phyloP scores from a whole-genome alignment of 768 basidiomycete genomes.

The Lactifluus subvellereus region DNA sequence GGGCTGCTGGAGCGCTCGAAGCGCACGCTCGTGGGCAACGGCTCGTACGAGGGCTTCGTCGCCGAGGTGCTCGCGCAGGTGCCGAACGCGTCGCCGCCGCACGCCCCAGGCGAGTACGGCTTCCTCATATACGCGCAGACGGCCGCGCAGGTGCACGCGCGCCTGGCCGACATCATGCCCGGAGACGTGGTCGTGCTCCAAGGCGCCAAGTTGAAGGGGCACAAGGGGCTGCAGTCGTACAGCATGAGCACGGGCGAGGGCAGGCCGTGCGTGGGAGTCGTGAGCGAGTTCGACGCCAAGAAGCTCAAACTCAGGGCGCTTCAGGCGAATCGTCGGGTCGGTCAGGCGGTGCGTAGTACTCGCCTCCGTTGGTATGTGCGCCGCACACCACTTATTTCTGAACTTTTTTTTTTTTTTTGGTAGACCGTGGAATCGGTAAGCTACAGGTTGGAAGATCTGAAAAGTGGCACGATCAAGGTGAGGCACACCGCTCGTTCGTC shows the following conservation, averaged over 20 bases:
- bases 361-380: slow-evolving; percentile 2
- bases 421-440: slow-evolving; percentile 72
- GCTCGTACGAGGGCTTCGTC: slow-evolving; percentile 77
- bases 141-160: slow-evolving; percentile 58
- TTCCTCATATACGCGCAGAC: slow-evolving; percentile 72
- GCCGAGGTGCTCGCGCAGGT: slow-evolving; percentile 58
- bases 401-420: neutral
- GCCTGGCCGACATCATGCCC: slow-evolving; percentile 75
- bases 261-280: slow-evolving; percentile 64
- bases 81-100: slow-evolving; percentile 47
- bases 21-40: slow-evolving; percentile 75
- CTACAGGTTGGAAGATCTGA: slow-evolving; percentile 85
- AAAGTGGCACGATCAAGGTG: slow-evolving; percentile 79
- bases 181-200: slow-evolving; percentile 75
- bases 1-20: slow-evolving; percentile 69
- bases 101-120: slow-evolving; percentile 49
- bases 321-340: slow-evolving; percentile 83
- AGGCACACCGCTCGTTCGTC: slow-evolving; percentile 1
- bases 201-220: slow-evolving; percentile 74
- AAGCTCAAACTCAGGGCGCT: slow-evolving; percentile 81
- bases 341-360: slow-evolving; percentile 59
- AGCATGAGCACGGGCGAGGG: slow-evolving; percentile 48
- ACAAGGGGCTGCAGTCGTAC: slow-evolving; percentile 75
- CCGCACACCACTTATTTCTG: neutral
- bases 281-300: slow-evolving; percentile 79